Evolutionary conservation across 345 rosid species (phyloP), one percentile per base, ranked within the genome.

Genomic region (Trapa incisa): DNA sequence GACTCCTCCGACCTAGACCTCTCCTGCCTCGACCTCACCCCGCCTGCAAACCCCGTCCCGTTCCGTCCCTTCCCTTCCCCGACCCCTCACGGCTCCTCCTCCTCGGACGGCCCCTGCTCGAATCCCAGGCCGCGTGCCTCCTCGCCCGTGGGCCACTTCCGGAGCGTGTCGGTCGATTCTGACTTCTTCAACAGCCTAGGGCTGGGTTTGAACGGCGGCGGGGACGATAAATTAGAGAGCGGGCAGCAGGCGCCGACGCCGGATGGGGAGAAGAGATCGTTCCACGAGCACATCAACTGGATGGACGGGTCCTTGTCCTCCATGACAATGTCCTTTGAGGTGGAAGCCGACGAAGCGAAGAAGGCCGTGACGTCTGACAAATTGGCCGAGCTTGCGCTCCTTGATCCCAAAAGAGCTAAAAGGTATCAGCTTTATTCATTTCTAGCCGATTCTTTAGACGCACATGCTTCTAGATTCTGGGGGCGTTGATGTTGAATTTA

Each of bases 351-450:
- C 65, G 86, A 79, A 52, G 68, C 70, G 17, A 90, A 93, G 89
- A 93, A 93, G 79, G 81, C 92, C 65, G 80, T 87, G 88, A 93
- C 79, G 68, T 84, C 88, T 72, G 97, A 90, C 17, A 86, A 80
- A 72, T 83, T 93, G 36, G 92, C 96, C 41, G 98, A 93, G 75
- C 90, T 93, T 39, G 84, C 97, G 61, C 80, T 88, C 73, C 83
- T 93, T 65, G 98, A 93, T 82, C 98, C 98, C 68, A 90, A 87
- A 75, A 80, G 98, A 80, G 98, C 98, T 71, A 93, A 90, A 82
- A 81, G 98, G 98, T 89, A 16, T 3, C 4, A 1, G 12, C 11
- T 52, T 17, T 61, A 47, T 45, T 43, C 38, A 37, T 14, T 58
- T 68, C 12, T 6, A 39, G 17, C 39, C 42, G 47, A n/a, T 38